These are phyloP conservation scores for Hylodesmum podocarpum DNA, from an alignment of 306 rosid species.

Conservation along the genomic window DNA sequence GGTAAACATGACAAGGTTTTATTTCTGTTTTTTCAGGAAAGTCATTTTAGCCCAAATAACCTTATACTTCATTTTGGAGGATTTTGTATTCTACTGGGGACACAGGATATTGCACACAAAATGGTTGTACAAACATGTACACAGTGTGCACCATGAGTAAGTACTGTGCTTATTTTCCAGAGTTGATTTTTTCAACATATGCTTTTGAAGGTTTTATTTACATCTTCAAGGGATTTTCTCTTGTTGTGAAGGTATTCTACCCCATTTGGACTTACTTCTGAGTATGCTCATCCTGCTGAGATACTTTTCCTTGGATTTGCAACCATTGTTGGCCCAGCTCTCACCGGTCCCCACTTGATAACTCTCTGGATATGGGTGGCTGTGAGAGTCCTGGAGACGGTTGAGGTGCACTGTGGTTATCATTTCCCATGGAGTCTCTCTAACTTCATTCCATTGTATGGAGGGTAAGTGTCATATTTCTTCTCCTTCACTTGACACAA, in stretches of 20 bases:
- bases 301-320: constrained; percentile 98
- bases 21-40: constrained; percentile 57
- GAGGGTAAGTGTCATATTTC: constrained; percentile 62
- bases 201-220: constrained; percentile 5
- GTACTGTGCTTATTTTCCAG: constrained; percentile 26
- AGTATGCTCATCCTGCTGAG: constrained; percentile 98
- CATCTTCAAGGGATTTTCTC: constrained; percentile 1
- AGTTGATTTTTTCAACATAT: neutral
- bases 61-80: constrained; percentile 86
- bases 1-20: neutral
- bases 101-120: constrained; percentile 86
- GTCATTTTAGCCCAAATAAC: constrained; percentile 57
- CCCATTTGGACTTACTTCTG: constrained; percentile 94
- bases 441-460: constrained; percentile 88
- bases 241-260: constrained; percentile 74
- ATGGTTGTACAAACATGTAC: constrained; percentile 87
- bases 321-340: constrained; percentile 84
- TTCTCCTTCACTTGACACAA: constrained; percentile 6
- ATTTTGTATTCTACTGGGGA: constrained; percentile 91
- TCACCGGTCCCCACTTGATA: constrained; percentile 88
- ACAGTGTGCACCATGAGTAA: constrained; percentile 89
- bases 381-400: constrained; percentile 87
- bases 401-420: constrained; percentile 95
- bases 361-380: constrained; percentile 96
- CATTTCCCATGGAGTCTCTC: constrained; percentile 97